These are phyloP conservation scores for Jacaranda mimosifolia DNA, from an alignment of 257 asterid genomes.

Conservation along the genomic window DNA sequence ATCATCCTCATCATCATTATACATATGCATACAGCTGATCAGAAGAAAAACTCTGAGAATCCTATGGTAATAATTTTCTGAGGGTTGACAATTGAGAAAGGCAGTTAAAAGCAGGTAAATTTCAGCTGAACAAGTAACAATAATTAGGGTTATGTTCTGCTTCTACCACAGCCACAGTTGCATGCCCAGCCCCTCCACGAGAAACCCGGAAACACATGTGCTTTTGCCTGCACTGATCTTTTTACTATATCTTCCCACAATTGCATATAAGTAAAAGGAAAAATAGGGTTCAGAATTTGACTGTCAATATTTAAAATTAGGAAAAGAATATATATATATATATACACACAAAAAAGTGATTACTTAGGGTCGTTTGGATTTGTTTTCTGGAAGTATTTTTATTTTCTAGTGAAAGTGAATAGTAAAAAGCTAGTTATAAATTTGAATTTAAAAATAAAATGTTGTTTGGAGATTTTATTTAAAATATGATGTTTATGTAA, in stretches of 20 bases:
- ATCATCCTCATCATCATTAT: conserved; percentile 17
- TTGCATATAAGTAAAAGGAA: background rate
- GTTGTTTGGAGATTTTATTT: too few relatives aligned
- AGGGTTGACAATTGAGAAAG: conserved; percentile 39
- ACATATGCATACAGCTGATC: background rate
- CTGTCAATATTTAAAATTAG: background rate
- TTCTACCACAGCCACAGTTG: conserved; percentile 40
- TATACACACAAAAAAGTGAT: too few relatives aligned
- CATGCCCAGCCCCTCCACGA: conserved; percentile 36
- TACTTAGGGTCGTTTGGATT: too few relatives aligned
- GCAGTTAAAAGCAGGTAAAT: conserved; percentile 61
- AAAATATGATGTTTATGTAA: too few relatives aligned
- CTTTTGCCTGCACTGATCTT: conserved; percentile 39
- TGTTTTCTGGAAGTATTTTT: too few relatives aligned
- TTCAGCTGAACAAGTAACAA: conserved; percentile 54
- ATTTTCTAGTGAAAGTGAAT: too few relatives aligned
- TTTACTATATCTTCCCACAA: background rate
- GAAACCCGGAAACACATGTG: conserved; percentile 58
- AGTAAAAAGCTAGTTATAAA: too few relatives aligned
- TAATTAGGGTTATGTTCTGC: conserved; percentile 43
- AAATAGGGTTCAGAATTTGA: background rate
- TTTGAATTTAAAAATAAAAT: too few relatives aligned
- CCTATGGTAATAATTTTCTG: conserved; percentile 32
- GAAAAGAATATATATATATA: too few relatives aligned
- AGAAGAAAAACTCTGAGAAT: background rate